A percentile compares a stretch with the other conserved stretches of the same genome.
Conservation (phyloP, 2,329 filamentous ascomycete genomes). For the Cadophora sp. region DNA sequence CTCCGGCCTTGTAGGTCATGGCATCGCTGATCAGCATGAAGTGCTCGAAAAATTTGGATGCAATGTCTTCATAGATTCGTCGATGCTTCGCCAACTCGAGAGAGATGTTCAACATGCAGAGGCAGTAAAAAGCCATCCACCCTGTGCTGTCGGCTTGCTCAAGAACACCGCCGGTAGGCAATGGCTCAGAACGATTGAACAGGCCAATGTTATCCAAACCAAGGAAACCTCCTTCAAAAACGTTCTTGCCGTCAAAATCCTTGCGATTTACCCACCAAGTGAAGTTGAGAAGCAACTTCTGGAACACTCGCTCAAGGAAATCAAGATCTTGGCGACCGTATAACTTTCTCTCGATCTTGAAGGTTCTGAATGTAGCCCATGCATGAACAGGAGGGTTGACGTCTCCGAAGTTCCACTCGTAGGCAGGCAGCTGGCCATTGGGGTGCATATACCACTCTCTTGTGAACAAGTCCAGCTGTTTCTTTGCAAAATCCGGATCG, state of each 20-base stretch:
- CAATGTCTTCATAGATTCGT: conserved; percentile 94
- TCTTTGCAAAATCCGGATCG: conserved; percentile 97
- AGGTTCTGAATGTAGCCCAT: conserved; percentile 93
- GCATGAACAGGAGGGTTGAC: conserved; percentile 97
- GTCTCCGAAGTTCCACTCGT: conserved; percentile 97
- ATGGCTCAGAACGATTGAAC: conserved; percentile 94
- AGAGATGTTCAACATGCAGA: conserved; percentile 97
- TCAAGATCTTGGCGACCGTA: conserved; percentile 94
- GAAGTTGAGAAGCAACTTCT: conserved; percentile 94
- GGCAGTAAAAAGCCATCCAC: conserved; percentile 98
- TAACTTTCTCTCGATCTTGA: conserved; percentile 98
- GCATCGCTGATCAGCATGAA: conserved; percentile 98
- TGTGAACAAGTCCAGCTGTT: conserved; percentile 94
- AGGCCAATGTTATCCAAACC: conserved; percentile 96
- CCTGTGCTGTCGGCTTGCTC: conserved; percentile 98
- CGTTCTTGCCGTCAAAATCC: conserved; percentile 92
- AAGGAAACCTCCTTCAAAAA: conserved; percentile 95
- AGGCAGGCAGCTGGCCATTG: conserved; percentile 90
- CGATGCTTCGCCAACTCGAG: conserved; percentile 95
- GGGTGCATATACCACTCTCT: conserved; percentile 99
- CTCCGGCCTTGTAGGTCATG: conserved; percentile 82
- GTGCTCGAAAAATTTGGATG: conserved; percentile 98
- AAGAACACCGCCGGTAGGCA: conserved; percentile 90
- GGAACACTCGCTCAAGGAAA: conserved; percentile 95
- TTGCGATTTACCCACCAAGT: conserved; percentile 99